Conservation (phyloP, 1,284 basidiomycete genomes). For the Cutaneotrichosporon mucoides region DNA sequence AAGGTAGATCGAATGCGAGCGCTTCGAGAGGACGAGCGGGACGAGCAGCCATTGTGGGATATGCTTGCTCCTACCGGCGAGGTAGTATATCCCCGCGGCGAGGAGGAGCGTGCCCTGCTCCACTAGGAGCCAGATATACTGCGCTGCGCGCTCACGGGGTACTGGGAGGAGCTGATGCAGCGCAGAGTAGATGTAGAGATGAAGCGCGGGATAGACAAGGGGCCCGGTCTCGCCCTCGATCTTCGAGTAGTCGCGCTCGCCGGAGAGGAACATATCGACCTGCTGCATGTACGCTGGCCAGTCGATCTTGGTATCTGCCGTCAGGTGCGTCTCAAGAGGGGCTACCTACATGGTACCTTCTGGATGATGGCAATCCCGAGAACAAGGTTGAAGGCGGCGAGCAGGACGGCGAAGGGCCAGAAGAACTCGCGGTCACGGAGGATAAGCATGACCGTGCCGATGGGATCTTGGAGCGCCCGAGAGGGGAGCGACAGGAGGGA, state of each 20-base stretch:
- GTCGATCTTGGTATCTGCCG: slow-evolving; percentile 95
- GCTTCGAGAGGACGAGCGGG: slow-evolving; percentile 78
- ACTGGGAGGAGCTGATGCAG: slow-evolving; percentile 58
- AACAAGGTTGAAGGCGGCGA: slow-evolving; percentile 67
- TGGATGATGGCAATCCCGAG: slow-evolving; percentile 73
- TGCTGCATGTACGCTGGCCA: slow-evolving; percentile 62
- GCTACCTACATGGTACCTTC: slow-evolving; percentile 69
- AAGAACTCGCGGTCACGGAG: slow-evolving; percentile 63
- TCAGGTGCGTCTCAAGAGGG: neutral
- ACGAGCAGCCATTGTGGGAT: slow-evolving; percentile 73
- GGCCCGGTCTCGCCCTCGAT: slow-evolving; percentile 90
- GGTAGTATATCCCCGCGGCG: slow-evolving; percentile 65
- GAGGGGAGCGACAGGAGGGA: neutral
- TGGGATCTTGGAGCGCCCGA: neutral
- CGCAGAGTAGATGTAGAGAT: slow-evolving; percentile 77
- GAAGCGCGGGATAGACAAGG: slow-evolving; percentile 92
- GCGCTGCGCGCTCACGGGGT: slow-evolving; percentile 60
- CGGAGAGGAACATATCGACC: slow-evolving; percentile 69
- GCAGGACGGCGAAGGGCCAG: slow-evolving; percentile 59
- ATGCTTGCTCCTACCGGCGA: slow-evolving; percentile 51
- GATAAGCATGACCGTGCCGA: slow-evolving; percentile 29
- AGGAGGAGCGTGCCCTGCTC: slow-evolving; percentile 66
- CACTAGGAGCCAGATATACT: slow-evolving; percentile 70
- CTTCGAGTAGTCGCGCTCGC: slow-evolving; percentile 78
- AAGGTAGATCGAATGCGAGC: slow-evolving; percentile 89